phyloP scores from a whole-genome alignment of 2,329 filamentous ascomycete species.

The Ilyonectria sp. region DNA sequence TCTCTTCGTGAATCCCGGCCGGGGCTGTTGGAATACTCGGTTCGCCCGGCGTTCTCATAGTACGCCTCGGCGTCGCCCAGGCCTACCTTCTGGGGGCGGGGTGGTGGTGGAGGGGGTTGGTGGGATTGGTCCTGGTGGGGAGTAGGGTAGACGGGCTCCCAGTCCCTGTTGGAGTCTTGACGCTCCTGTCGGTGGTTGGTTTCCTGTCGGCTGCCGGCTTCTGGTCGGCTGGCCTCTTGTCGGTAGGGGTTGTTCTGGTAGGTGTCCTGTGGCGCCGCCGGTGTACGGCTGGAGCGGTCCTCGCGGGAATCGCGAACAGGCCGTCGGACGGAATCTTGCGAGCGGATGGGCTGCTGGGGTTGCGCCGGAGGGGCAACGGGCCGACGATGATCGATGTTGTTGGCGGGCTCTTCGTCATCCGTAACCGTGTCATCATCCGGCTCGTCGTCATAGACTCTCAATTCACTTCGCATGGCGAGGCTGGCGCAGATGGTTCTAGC shows the following conservation, averaged over 20 bases:
- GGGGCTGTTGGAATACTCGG: slow-evolving; percentile 44
- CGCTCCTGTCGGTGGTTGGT: slow-evolving; percentile 12
- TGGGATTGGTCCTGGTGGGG: slow-evolving; percentile 37
- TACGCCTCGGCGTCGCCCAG: slow-evolving; percentile 54
- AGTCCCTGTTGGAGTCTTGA: slow-evolving; percentile 40
- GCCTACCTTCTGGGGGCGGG: slow-evolving; percentile 56
- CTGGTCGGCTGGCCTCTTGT: slow-evolving; percentile 22
- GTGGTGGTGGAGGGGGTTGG: slow-evolving; percentile 53
- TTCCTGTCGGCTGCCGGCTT: slow-evolving; percentile 15
- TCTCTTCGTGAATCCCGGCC: slow-evolving; percentile 47
- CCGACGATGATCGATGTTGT: slow-evolving; percentile 36
- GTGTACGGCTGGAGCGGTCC: slow-evolving; percentile 40
- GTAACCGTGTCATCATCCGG: slow-evolving; percentile 50
- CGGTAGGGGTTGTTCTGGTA: slow-evolving; percentile 43
- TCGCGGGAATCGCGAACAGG: slow-evolving; percentile 44
- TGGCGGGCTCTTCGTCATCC: slow-evolving; percentile 50
- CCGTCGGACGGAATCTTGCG: slow-evolving; percentile 42
- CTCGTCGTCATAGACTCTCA: slow-evolving; percentile 59
- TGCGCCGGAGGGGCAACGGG: slow-evolving; percentile 32
- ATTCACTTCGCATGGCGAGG: slow-evolving; percentile 67
- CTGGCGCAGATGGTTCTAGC: slow-evolving; percentile 65
- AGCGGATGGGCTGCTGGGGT: slow-evolving; percentile 26
- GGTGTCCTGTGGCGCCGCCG: slow-evolving; percentile 40
- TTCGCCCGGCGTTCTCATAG: slow-evolving; percentile 47
- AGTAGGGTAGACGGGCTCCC: slow-evolving; percentile 50